These are phyloP conservation scores for Mycosphaerelloides madeirae DNA, from an alignment of 2,329 filamentous ascomycete genomes.

Conservation along the genomic window DNA sequence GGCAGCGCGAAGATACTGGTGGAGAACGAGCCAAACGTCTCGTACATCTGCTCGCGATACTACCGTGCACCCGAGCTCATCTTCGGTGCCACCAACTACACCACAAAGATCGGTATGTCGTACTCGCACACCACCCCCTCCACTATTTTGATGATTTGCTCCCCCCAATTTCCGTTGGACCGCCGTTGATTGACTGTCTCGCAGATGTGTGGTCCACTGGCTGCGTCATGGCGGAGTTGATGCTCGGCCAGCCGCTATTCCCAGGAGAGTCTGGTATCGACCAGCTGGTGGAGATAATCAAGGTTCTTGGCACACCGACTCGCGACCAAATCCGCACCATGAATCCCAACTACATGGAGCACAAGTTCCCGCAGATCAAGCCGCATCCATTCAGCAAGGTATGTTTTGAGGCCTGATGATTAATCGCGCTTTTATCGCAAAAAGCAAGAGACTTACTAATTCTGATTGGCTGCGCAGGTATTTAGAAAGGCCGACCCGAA, in stretches of 20 bases:
- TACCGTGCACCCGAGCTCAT: slow-evolving; percentile 97
- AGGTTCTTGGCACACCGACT: slow-evolving; percentile 93
- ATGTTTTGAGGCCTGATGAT: slow-evolving; percentile 19
- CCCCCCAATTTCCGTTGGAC: slow-evolving; percentile 2
- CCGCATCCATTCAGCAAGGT: slow-evolving; percentile 97
- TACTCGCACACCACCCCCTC: background rate
- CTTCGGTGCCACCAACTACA: slow-evolving; percentile 98
- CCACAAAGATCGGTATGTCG: slow-evolving; percentile 92
- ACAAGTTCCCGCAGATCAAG: slow-evolving; percentile 99
- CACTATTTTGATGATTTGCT: background rate
- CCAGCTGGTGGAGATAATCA: slow-evolving; percentile 98
- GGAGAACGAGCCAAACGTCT: slow-evolving; percentile 98
- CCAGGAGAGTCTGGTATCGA: slow-evolving; percentile 98
- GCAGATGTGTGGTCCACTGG: slow-evolving; percentile 98
- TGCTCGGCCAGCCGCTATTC: slow-evolving; percentile 97
- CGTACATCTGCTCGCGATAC: slow-evolving; percentile 98
- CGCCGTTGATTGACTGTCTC: slow-evolving; percentile 13
- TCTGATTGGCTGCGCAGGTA: slow-evolving; percentile 52
- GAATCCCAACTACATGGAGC: slow-evolving; percentile 99
- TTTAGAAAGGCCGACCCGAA: slow-evolving; percentile 93
- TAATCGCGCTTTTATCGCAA: no score
- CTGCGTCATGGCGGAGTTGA: slow-evolving; percentile 98
- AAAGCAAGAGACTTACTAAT: slow-evolving; percentile 6
- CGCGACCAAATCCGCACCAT: slow-evolving; percentile 98
- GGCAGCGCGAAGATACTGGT: slow-evolving; percentile 98